Base-by-base conservation (phyloP, 208 protist species). In the Naegleria lovaniensis region DNA sequence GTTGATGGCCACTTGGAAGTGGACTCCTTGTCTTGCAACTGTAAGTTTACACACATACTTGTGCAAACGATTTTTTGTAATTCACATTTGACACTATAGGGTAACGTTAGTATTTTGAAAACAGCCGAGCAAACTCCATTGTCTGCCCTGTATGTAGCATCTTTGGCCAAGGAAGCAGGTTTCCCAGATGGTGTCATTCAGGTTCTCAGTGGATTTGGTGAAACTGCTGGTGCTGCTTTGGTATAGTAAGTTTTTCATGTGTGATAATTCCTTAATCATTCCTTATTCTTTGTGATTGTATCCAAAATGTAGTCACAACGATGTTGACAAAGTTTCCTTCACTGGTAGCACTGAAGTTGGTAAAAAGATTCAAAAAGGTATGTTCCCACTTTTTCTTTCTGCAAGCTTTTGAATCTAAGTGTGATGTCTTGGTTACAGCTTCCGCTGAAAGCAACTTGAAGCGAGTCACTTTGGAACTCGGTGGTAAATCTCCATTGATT, bases 401-500 rank as follows among this genome's bases (percentile, higher is more conserved):
- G n/a, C n/a, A n/a, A n/a, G n/a, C n/a, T n/a, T n/a, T n/a, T n/a
- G n/a, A n/a, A n/a, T n/a, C n/a, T n/a, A n/a, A n/a, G n/a, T n/a
- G n/a, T n/a, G n/a, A n/a, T n/a, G n/a, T n/a, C n/a, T n/a, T n/a
- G n/a, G n/a, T n/a, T n/a, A 75, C 87, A 85, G 16, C 52, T 92
- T 29, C 67, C 88, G 5, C 88, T 13, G 51, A 91, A 19, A 91
- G 39, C 22, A 94, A 94, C 52, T 84, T 94, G 1, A 94, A 94
- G 83, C 85, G 75, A 29, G 75, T 76, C 11, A 89, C 95, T 43
- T 91, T 98, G 0, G 96, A 98, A 92, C 92, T 98, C 0, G 97
- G 97, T 85, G 97, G 97, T 90, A 98, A 98, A 94, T 96, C 94
- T 1, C 94, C 96, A 83, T 94, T 97, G 76, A 96, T 98, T 86